Base-by-base conservation (phyloP, 768 basidiomycete species). In the Mycena galericulata region DNA sequence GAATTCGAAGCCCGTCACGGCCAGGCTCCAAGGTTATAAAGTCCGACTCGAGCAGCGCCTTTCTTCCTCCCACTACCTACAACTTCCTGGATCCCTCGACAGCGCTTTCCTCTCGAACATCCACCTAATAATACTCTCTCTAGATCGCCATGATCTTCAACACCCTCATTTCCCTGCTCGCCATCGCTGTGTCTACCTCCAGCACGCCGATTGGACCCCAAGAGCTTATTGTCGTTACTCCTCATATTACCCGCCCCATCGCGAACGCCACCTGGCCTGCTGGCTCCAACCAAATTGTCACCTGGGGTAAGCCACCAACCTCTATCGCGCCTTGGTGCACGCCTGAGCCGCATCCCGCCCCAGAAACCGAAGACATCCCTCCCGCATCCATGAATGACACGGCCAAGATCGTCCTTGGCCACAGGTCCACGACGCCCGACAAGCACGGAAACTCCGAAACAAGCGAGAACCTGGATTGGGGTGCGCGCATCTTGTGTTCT, bases 391-490 rank as follows among this genome's bases (percentile, higher is more conserved):
- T 0, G 24, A 38, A 80, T 40, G 76, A 77, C 32, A 79, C 74
- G 4, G 79, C 87, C 22, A 27, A 72, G 29, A 67, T 89, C 45
- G 56, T 88, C 10, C 78, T 90, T 53, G 88, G 88, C 20, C 76
- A 75, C 67, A 22, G 65, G 9, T 57, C 29, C 62, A 5, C 11
- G 22, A 34, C 67, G 15, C 70, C 72, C 49, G 66, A 64, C 54
- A 40, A 9, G 24, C 22, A 62, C 1, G 67, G 67, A 10, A 4
- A 40, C 4, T 18, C 17, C 2, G n/a, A 20, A 15, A 22, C 17
- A 12, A 86, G 82, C 59, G 87, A 89, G 69, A 81, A 89, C 70
- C 73, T 88, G 72, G 80, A 88, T 59, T 75, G 78, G 62, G 60
- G 86, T 77, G 38, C 22, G 55, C 36, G 34, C 34, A 36, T 36